These are phyloP conservation scores for Boletus albobrunnescens DNA, from an alignment of 1,284 basidiomycete species.

Conservation along the genomic window DNA sequence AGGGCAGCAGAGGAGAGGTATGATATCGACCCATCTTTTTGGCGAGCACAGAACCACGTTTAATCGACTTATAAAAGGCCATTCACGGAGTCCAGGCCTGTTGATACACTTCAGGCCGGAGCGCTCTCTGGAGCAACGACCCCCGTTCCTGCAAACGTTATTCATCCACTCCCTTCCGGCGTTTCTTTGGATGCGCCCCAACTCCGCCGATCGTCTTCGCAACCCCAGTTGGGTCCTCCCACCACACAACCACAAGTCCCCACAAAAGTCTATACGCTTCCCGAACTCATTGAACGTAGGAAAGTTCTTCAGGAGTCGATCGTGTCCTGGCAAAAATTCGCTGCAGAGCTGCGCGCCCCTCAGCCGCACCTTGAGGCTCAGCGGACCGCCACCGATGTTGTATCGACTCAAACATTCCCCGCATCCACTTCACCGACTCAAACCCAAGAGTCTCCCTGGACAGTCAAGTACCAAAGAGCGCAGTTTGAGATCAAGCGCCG, in stretches of 20 bases:
- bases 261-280: slow-evolving; percentile 24
- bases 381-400: background rate
- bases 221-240: slow-evolving; percentile 29
- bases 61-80: slow-evolving; percentile 19
- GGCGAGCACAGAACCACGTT: slow-evolving; percentile 4
- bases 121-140: slow-evolving; percentile 4
- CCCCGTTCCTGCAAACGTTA: background rate
- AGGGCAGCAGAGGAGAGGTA: slow-evolving; percentile 13
- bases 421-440: slow-evolving; percentile 1
- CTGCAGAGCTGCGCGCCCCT: slow-evolving; percentile 19
- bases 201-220: slow-evolving; percentile 31
- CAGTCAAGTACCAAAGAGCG: slow-evolving; percentile 22
- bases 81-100: background rate
- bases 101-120: slow-evolving; percentile 2
- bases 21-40: slow-evolving; percentile 2
- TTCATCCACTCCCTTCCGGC: slow-evolving; percentile 2
- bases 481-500: slow-evolving; percentile 34
- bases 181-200: slow-evolving; percentile 19
- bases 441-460: slow-evolving; percentile 23
- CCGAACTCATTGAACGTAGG: slow-evolving; percentile 28
- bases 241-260: slow-evolving; percentile 17
- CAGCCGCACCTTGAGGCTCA: slow-evolving; percentile 17
- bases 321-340: slow-evolving; percentile 21
- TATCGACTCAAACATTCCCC: background rate
- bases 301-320: slow-evolving; percentile 32